Evolutionary conservation across 345 rosid genomes (phyloP).

Genomic region (Hibiscus tridactylites): DNA sequence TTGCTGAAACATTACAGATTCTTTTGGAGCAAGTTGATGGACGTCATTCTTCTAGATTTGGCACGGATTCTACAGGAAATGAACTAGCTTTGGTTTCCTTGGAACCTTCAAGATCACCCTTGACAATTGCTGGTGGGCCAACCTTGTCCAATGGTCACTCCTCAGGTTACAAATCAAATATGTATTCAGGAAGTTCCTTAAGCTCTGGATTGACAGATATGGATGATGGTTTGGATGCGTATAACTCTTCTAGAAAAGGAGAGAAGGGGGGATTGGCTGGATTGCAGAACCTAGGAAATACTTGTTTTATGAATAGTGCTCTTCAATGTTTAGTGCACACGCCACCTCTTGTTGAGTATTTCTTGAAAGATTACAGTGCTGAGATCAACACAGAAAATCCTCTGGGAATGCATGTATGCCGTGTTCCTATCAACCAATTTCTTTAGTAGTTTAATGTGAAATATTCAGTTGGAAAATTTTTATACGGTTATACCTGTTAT

Average conservation of each 20-base stretch:
- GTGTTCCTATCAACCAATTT: constrained; percentile 3
- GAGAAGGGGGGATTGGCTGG: constrained; percentile 81
- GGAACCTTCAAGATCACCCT: constrained; percentile 51
- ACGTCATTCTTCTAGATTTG: constrained; percentile 30
- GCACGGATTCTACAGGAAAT: constrained; percentile 57
- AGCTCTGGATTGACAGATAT: constrained; percentile 27
- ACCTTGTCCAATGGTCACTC: constrained; percentile 64
- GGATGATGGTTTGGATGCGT: constrained; percentile 36
- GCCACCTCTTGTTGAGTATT: constrained; percentile 69
- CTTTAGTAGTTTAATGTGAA: background rate
- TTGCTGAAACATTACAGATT: constrained; percentile 40
- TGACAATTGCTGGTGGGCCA: constrained; percentile 81
- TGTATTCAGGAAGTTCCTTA: constrained; percentile 30
- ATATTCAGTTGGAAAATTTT: background rate
- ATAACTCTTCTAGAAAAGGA: constrained; percentile 34
- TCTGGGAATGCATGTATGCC: constrained; percentile 78
- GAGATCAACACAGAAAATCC: constrained; percentile 84
- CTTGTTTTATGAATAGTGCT: constrained; percentile 96
- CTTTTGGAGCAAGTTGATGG: constrained; percentile 62
- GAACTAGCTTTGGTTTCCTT: constrained; percentile 61
- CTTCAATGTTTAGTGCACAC: constrained; percentile 91
- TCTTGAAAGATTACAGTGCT: constrained; percentile 63
- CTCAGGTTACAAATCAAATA: constrained; percentile 28
- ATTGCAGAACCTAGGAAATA: constrained; percentile 88
- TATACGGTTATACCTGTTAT: background rate